These are phyloP conservation scores for Hemisphaericaspora nanyangensis DNA, from an alignment of 805 yeast genomes.

Conservation along the genomic window DNA sequence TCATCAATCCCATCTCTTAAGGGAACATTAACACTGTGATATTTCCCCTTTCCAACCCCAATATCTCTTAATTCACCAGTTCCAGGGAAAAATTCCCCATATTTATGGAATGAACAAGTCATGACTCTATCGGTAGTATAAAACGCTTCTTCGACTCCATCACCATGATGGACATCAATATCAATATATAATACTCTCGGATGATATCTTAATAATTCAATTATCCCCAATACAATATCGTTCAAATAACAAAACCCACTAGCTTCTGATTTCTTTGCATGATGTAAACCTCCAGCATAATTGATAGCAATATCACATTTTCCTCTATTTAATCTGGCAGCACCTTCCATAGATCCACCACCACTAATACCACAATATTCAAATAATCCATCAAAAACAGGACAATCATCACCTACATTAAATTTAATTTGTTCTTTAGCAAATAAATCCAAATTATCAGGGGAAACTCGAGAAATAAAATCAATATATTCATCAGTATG, in stretches of 20 bases:
- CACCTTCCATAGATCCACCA: slow-evolving; percentile 94
- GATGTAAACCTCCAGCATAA: slow-evolving; percentile 97
- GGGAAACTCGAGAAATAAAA: slow-evolving; percentile 83
- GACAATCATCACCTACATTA: slow-evolving; percentile 96
- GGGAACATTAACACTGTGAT: slow-evolving; percentile 89
- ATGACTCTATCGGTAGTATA: slow-evolving; percentile 92
- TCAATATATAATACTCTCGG: slow-evolving; percentile 92
- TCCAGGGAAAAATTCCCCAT: slow-evolving; percentile 96
- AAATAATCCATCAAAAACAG: slow-evolving; percentile 91
- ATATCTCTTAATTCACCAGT: slow-evolving; percentile 90
- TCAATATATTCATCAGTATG: slow-evolving; percentile 98
- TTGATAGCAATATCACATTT: slow-evolving; percentile 93
- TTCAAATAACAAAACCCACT: slow-evolving; percentile 94
- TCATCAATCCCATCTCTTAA: slow-evolving; percentile 96
- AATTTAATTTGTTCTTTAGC: slow-evolving; percentile 85
- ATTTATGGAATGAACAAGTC: slow-evolving; percentile 95
- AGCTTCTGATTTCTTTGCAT: slow-evolving; percentile 95
- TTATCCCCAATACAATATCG: slow-evolving; percentile 87
- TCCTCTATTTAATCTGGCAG: slow-evolving; percentile 79
- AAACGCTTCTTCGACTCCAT: slow-evolving; percentile 97
- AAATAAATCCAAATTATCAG: slow-evolving; percentile 85
- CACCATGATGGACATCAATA: slow-evolving; percentile 96
- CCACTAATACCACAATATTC: slow-evolving; percentile 88
- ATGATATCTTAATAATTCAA: slow-evolving; percentile 82
- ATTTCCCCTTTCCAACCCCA: slow-evolving; percentile 88